Evolutionary conservation across 2,329 filamentous ascomycete species (phyloP).

Genomic region (Taxawa tesnikishii): DNA sequence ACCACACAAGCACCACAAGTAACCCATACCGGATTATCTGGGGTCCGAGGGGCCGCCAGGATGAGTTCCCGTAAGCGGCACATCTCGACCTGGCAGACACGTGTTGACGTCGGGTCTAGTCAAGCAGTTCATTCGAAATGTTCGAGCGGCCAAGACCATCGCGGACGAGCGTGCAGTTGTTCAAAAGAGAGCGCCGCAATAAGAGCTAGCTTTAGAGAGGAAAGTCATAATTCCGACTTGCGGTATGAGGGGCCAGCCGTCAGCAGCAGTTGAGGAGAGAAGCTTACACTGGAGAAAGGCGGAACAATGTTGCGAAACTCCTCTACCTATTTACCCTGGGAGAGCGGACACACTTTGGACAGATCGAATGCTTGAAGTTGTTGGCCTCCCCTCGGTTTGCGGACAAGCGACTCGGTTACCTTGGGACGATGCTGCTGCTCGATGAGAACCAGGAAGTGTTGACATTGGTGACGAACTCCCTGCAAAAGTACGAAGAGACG

Average conservation of each 20-base stretch:
- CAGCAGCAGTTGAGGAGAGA: not conserved
- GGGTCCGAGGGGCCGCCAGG: conserved; percentile 33
- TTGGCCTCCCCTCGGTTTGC: conserved; percentile 94
- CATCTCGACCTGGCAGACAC: conserved; percentile 5
- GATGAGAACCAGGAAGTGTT: conserved; percentile 98
- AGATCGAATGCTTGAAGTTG: conserved; percentile 98
- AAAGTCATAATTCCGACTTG: conserved; percentile 82
- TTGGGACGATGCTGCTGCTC: conserved; percentile 88
- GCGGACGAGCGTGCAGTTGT: conserved; percentile 97
- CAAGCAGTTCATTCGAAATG: conserved; percentile 99
- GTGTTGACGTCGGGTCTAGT: conserved; percentile 44
- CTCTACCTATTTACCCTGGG: conserved; percentile 96
- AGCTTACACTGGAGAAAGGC: conserved; percentile 40
- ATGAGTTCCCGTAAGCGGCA: conserved; percentile 44
- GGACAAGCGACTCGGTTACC: conserved; percentile 89
- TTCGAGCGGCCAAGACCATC: conserved; percentile 96
- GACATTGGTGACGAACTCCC: conserved; percentile 91
- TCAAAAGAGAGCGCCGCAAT: conserved; percentile 98
- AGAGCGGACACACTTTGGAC: conserved; percentile 94
- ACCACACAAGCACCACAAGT: conserved; percentile 4
- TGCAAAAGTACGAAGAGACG: conserved; percentile 67
- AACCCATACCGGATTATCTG: conserved; percentile 12
- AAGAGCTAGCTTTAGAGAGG: conserved; percentile 91
- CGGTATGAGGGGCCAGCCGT: conserved; percentile 45
- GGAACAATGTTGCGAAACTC: conserved; percentile 98